Percentiles rank a stretch among this genome's conserved stretches.
Evolutionary conservation across 73 alveolate species (phyloP).

Genomic region (Paramecium biaurelia): DNA sequence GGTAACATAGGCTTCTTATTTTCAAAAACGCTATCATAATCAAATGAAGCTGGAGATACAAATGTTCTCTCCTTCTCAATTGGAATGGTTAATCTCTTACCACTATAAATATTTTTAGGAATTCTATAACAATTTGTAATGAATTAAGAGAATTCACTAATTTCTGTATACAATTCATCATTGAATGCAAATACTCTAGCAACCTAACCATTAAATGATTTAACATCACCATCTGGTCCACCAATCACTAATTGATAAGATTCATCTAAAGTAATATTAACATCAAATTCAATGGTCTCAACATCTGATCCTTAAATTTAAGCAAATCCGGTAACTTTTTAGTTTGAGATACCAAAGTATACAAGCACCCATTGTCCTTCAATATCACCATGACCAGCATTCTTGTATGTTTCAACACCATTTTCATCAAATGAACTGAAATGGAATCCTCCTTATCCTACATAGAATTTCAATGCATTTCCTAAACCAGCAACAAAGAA

Average conservation of each 20-base stretch:
- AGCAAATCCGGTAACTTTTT: slow-evolving; percentile 17
- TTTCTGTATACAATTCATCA: background rate
- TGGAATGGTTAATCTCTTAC: background rate
- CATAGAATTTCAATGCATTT: background rate
- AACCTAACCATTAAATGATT: slow-evolving; percentile 19
- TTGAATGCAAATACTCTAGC: slow-evolving; percentile 38
- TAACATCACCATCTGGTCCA: slow-evolving; percentile 19
- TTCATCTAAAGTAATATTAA: background rate
- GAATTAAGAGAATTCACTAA: background rate
- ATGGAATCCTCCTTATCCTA: slow-evolving; percentile 35
- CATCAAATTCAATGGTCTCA: background rate
- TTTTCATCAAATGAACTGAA: slow-evolving; percentile 35
- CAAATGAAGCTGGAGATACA: slow-evolving; percentile 12
- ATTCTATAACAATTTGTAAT: background rate
- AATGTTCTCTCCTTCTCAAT: slow-evolving; percentile 32
- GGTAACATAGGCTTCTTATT: background rate
- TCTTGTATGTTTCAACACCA: background rate
- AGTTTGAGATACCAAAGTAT: background rate
- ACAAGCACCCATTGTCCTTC: slow-evolving; percentile 35
- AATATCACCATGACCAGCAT: slow-evolving; percentile 44
- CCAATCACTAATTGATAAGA: background rate
- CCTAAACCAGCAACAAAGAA: slow-evolving; percentile 46
- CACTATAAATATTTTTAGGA: background rate
- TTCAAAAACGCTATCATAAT: background rate
- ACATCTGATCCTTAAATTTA: slow-evolving; percentile 1